Percentiles rank a stretch among this genome's conserved stretches.
phyloP scores from a whole-genome alignment of 352 stramenopile genomes.

The Pythium pyrilobum region DNA sequence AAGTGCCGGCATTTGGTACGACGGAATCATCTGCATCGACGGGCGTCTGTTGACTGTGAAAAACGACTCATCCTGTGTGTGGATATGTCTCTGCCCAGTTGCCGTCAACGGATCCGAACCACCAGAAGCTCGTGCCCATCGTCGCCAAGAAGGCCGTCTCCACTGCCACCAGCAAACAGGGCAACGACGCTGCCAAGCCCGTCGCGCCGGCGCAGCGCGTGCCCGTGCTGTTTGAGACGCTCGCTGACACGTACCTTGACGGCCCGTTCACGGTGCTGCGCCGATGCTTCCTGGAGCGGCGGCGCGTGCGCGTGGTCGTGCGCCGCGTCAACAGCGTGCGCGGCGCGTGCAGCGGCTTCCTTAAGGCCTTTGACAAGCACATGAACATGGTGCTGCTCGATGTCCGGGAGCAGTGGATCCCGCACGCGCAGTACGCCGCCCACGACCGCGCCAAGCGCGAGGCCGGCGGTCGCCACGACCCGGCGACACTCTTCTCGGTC shows the following conservation, averaged over 20 bases:
- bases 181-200: neutral
- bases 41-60: neutral
- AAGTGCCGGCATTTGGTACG: slow-evolving; percentile 75
- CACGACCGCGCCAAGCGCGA: slow-evolving; percentile 25
- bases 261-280: slow-evolving; percentile 85
- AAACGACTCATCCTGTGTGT: neutral
- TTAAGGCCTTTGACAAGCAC: slow-evolving; percentile 95
- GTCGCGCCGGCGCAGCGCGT: slow-evolving; percentile 5
- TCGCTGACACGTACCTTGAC: slow-evolving; percentile 60
- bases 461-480: neutral
- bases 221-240: slow-evolving; percentile 15
- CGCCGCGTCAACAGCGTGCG: slow-evolving; percentile 89
- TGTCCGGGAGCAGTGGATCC: slow-evolving; percentile 75
- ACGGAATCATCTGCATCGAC: neutral
- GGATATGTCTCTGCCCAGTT: slow-evolving; percentile 33
- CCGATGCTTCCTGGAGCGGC: slow-evolving; percentile 71
- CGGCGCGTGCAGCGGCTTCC: slow-evolving; percentile 85
- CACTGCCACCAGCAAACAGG: slow-evolving; percentile 5
- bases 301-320: slow-evolving; percentile 81
- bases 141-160: slow-evolving; percentile 21
- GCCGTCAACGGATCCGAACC: slow-evolving; percentile 49
- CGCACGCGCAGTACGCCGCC: slow-evolving; percentile 27
- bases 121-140: slow-evolving; percentile 32
- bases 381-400: slow-evolving; percentile 92
- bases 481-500: slow-evolving; percentile 35